Conservation (phyloP, 164 flowering plant species). For the Annona cherimola region DNA sequence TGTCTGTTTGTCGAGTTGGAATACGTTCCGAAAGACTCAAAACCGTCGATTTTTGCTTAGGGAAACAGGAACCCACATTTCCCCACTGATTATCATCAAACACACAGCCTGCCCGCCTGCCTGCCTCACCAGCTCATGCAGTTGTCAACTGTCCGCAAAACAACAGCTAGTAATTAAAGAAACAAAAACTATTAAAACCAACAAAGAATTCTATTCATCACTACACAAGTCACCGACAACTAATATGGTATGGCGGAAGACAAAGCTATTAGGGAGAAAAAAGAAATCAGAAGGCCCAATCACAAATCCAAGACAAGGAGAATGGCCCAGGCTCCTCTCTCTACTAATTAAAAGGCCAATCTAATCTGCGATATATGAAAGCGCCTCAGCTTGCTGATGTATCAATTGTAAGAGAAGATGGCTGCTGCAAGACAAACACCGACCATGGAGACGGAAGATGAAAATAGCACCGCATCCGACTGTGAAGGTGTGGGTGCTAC, state of each 20-base stretch:
- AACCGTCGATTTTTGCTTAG: too few species aligned
- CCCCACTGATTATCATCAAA: too few species aligned
- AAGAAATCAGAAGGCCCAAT: neutral
- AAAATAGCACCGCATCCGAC: constrained; percentile 1
- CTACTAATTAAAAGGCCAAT: neutral
- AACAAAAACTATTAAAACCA: neutral
- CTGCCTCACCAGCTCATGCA: too few species aligned
- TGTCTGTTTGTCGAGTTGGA: too few species aligned
- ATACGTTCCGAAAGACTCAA: too few species aligned
- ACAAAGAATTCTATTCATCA: neutral
- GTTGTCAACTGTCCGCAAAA: too few species aligned
- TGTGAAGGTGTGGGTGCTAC: constrained; percentile 4
- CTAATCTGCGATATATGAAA: neutral
- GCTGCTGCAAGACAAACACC: neutral
- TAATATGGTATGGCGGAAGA: neutral
- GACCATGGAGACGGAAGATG: neutral
- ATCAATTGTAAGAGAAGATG: neutral
- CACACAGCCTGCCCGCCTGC: too few species aligned
- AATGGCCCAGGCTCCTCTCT: neutral
- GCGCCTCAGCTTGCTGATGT: neutral
- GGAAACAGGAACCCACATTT: too few species aligned
- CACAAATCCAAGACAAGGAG: neutral
- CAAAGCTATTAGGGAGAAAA: neutral
- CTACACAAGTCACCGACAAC: neutral
- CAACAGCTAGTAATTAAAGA: too few species aligned